phyloP scores from a whole-genome alignment of 495 filamentous ascomycete species.

The Halenospora varia region DNA sequence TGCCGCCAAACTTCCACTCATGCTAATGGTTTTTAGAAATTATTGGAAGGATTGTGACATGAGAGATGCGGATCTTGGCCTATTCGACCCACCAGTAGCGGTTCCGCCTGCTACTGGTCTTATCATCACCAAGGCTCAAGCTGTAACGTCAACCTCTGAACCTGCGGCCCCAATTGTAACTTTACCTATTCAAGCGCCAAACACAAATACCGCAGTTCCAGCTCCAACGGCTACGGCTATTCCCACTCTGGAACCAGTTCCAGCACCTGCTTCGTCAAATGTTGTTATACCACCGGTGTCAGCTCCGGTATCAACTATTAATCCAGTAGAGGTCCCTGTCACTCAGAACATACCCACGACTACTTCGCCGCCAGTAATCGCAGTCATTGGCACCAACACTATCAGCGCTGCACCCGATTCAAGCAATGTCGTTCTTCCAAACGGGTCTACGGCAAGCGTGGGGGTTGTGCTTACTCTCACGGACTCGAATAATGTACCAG shows the following conservation, averaged over 20 bases:
- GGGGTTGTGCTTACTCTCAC: slow-evolving; percentile 4
- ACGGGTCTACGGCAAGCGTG: slow-evolving; percentile 2
- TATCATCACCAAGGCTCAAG: background rate
- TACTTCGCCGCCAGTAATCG: background rate
- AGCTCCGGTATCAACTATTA: background rate
- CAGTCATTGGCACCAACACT: slow-evolving; percentile 2
- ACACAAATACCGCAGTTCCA: background rate
- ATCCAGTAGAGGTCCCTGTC: background rate
- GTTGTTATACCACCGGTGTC: background rate
- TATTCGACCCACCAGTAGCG: slow-evolving; percentile 20
- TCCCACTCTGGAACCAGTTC: background rate
- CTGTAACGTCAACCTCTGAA: background rate
- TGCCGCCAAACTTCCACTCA: background rate
- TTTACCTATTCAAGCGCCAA: background rate
- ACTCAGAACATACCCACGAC: background rate
- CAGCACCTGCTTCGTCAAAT: background rate
- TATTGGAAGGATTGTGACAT: slow-evolving; percentile 17
- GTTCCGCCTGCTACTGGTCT: slow-evolving; percentile 5
- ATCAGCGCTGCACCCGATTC: slow-evolving; percentile 3
- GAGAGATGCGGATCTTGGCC: slow-evolving; percentile 6
- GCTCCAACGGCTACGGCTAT: background rate
- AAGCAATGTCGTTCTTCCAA: slow-evolving; percentile 3
- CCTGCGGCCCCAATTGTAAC: background rate
- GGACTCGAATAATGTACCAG: background rate
- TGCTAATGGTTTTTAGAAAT: slow-evolving; percentile 1